Evolutionary conservation across 2,329 filamentous ascomycete genomes (phyloP).

Genomic region (Colletotrichum salicis): DNA sequence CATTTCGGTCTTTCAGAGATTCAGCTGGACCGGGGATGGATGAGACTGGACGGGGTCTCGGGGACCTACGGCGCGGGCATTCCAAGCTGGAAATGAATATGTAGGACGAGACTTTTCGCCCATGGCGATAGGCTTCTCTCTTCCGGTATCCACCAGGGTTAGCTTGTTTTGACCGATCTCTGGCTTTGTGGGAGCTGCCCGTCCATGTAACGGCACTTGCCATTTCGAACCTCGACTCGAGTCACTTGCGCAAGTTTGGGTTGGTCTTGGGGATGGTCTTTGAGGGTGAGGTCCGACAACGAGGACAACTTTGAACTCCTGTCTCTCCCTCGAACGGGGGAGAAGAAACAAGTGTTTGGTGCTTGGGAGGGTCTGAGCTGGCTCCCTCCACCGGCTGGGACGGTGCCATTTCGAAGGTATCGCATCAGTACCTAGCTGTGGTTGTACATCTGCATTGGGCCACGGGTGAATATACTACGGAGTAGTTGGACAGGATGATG

Average conservation of each 20-base stretch:
- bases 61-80: not conserved
- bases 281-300: not conserved
- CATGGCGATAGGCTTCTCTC: slow-evolving; percentile 22
- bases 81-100: slow-evolving; percentile 11
- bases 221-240: not conserved
- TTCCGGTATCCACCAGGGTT: slow-evolving; percentile 20
- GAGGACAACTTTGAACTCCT: not conserved
- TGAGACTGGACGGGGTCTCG: not conserved
- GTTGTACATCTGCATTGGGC: not conserved
- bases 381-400: not conserved
- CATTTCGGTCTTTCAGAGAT: not conserved
- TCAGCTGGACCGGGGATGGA: not conserved
- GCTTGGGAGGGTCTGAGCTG: not conserved
- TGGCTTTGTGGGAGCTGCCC: slow-evolving; percentile 19
- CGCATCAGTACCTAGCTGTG: not conserved
- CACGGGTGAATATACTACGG: not conserved
- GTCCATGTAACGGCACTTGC: slow-evolving; percentile 10
- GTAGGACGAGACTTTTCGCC: not conserved
- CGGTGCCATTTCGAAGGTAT: not conserved
- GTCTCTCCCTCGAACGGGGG: not conserved
- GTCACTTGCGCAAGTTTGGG: slow-evolving; percentile 2
- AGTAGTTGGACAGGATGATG: not conserved
- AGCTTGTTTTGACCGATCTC: slow-evolving; percentile 35
- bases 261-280: not conserved
- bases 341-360: slow-evolving; percentile 8